Percentiles rank a stretch among this genome's conserved stretches.
These are phyloP conservation scores for Talaromyces borbonicus DNA, from an alignment of 495 filamentous ascomycete species.

Conservation along the genomic window DNA sequence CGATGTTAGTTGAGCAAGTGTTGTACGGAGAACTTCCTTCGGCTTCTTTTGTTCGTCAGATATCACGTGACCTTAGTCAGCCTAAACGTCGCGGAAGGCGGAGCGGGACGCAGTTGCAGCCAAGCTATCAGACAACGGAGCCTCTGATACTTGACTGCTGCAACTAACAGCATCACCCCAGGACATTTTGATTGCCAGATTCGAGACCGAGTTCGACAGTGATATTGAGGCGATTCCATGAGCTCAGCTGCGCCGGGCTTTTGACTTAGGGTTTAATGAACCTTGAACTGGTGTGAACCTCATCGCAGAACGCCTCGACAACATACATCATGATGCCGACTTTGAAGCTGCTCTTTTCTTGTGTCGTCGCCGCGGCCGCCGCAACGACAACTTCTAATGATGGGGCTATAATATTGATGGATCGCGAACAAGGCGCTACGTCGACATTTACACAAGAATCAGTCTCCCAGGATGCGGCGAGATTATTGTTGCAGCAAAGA, in stretches of 20 bases:
- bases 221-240: no score
- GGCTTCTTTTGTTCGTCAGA: no score
- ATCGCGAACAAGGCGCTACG: not conserved
- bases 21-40: no score
- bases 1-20: no score
- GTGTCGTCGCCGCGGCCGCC: constrained; percentile 2
- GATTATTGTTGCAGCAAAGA: constrained; percentile 6
- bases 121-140: no score
- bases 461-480: constrained; percentile 1
- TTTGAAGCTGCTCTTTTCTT: constrained; percentile 3
- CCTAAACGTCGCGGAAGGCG: no score
- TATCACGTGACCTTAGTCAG: no score
- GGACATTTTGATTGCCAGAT: no score
- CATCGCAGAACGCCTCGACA: not conserved
- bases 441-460: not conserved
- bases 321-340: constrained; percentile 2
- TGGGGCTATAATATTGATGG: constrained; percentile 4
- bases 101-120: no score
- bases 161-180: no score
- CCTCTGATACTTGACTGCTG: no score
- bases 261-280: not conserved
- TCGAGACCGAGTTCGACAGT: no score
- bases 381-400: not conserved
- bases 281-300: not conserved
- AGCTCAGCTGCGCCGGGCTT: not conserved